Conservation (phyloP, 371 early-diverging fungal genomes). For the Antonospora locustae region DNA sequence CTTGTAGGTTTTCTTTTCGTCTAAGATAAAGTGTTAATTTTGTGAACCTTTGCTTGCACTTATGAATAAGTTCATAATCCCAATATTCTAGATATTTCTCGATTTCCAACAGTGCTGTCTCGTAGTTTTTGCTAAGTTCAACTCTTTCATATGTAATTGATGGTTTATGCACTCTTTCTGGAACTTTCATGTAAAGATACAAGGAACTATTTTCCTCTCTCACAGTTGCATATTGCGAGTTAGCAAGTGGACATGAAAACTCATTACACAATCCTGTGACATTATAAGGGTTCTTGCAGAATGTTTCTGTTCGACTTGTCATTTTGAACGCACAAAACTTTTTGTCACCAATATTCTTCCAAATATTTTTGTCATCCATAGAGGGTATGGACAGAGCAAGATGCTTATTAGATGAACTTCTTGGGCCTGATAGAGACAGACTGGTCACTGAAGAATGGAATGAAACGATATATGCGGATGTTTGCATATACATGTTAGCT, state of each 20-base stretch:
- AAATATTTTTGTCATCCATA: slow-evolving; percentile 50
- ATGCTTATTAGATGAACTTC: slow-evolving; percentile 15
- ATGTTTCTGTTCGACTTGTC: slow-evolving; percentile 64
- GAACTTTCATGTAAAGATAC: slow-evolving; percentile 65
- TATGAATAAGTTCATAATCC: slow-evolving; percentile 75
- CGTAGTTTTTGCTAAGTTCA: slow-evolving; percentile 74
- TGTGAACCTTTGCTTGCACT: slow-evolving; percentile 90
- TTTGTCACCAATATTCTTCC: slow-evolving; percentile 49
- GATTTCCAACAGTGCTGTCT: slow-evolving; percentile 73
- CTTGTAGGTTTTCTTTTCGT: slow-evolving; percentile 71
- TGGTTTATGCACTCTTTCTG: slow-evolving; percentile 85
- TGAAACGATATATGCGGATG: slow-evolving; percentile 5
- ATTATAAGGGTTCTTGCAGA: slow-evolving; percentile 92
- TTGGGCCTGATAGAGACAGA: slow-evolving; percentile 20
- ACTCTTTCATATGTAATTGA: slow-evolving; percentile 81
- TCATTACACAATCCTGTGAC: slow-evolving; percentile 89
- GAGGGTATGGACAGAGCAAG: slow-evolving; percentile 20
- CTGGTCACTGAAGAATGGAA: not conserved
- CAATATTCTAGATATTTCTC: slow-evolving; percentile 77
- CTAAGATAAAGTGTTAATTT: slow-evolving; percentile 86
- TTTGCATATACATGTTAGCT: slow-evolving; percentile 43
- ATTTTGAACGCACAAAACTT: slow-evolving; percentile 47
- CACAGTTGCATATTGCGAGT: slow-evolving; percentile 89
- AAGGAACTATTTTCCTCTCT: slow-evolving; percentile 66
- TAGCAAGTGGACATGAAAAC: slow-evolving; percentile 89